phyloP scores from a whole-genome alignment of 345 rosid species.

The Eucalyptus leucophloia region DNA sequence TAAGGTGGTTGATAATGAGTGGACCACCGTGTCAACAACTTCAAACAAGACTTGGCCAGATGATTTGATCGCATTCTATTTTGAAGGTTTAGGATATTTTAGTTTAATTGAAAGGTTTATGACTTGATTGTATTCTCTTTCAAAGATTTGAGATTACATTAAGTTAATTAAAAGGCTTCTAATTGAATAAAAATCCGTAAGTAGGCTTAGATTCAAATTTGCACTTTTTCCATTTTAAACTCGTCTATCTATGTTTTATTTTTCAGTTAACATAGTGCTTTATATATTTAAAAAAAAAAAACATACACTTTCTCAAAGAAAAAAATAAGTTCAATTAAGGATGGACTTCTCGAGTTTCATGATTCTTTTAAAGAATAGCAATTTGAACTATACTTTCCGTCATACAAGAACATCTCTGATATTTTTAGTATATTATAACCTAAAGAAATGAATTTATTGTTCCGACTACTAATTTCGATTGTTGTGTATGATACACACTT shows the following conservation, averaged over 20 bases:
- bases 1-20: fast-evolving
- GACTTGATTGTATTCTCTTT: neutral
- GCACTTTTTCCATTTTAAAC: fast-evolving
- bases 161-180: fast-evolving
- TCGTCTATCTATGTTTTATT: neutral
- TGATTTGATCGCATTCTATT: fast-evolving
- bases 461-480: neutral
- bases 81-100: neutral
- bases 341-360: neutral
- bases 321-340: neutral
- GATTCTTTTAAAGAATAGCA: neutral
- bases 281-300: too few relatives aligned
- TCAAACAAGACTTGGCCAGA: neutral
- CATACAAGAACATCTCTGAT: fast-evolving
- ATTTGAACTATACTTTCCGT: neutral
- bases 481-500: neutral
- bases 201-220: fast-evolving
- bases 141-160: neutral
- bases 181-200: fast-evolving
- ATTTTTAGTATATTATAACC: neutral
- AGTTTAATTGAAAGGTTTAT: too few relatives aligned
- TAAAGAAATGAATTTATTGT: neutral
- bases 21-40: neutral
- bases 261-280: neutral
- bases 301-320: neutral